These are phyloP conservation scores for Trichophyton simii DNA, from an alignment of 2,329 filamentous ascomycete species.

Conservation along the genomic window DNA sequence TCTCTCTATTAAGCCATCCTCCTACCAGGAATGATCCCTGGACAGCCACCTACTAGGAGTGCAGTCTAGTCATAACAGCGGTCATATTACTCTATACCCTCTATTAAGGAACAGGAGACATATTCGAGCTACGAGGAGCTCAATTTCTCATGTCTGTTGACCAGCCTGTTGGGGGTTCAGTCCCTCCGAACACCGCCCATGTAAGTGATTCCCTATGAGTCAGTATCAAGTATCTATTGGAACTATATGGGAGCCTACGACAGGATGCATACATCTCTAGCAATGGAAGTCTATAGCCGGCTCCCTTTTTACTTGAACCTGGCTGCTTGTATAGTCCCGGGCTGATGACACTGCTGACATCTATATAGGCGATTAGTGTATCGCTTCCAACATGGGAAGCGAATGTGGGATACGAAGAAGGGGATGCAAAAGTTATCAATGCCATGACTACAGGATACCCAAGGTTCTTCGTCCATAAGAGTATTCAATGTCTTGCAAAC, in stretches of 20 bases:
- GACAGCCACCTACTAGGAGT: background rate
- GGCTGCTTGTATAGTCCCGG: background rate
- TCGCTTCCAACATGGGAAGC: conserved; percentile 86
- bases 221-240: background rate
- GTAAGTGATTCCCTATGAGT: conserved; percentile 38
- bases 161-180: conserved; percentile 49
- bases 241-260: background rate
- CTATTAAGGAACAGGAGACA: background rate
- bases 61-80: background rate
- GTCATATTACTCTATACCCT: background rate
- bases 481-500: conserved; percentile 59
- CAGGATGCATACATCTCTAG: background rate
- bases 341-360: conserved; percentile 4
- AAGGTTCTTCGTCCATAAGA: conserved; percentile 83
- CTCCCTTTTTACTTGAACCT: background rate
- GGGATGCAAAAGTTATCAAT: conserved; percentile 69
- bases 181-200: conserved; percentile 66
- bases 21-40: background rate
- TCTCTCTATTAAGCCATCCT: background rate
- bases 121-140: background rate
- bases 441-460: conserved; percentile 88
- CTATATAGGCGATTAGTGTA: conserved; percentile 76
- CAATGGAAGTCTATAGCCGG: background rate
- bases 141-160: conserved; percentile 23
- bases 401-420: conserved; percentile 90